Evolutionary conservation across 768 basidiomycete genomes (phyloP).

Genomic region (Termitomyces sp.): DNA sequence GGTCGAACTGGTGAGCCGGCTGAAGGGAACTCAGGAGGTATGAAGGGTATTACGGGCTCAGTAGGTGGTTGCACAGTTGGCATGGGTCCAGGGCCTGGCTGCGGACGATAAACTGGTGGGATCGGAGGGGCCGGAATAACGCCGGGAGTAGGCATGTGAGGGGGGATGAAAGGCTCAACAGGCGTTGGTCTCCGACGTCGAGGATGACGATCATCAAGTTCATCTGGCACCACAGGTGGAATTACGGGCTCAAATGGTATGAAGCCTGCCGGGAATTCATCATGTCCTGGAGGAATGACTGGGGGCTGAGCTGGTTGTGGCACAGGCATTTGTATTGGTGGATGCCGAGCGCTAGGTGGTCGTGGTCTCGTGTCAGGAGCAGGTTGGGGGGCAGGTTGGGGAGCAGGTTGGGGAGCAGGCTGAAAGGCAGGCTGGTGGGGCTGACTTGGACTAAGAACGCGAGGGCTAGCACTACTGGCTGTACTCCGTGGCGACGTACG

Average conservation of each 20-base stretch:
- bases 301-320: constrained; percentile 7
- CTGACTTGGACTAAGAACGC: not conserved
- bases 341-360: constrained; percentile 1
- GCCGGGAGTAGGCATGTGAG: not conserved
- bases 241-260: constrained; percentile 27
- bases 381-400: not conserved
- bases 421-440: no score
- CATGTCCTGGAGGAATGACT: constrained; percentile 12
- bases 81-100: constrained; percentile 15
- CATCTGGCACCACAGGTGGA: constrained; percentile 25
- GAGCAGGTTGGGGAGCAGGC: not conserved
- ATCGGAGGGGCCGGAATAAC: constrained; percentile 17
- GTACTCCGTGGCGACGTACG: constrained; percentile 12
- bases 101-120: constrained; percentile 12
- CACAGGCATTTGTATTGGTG: constrained; percentile 9
- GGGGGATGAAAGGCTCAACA: constrained; percentile 14
- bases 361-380: not conserved
- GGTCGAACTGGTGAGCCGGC: constrained; percentile 1
- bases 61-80: constrained; percentile 12
- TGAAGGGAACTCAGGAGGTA: constrained; percentile 8
- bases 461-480: constrained; percentile 1
- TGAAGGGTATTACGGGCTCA: constrained; percentile 4
- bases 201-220: not conserved
- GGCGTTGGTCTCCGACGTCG: constrained; percentile 4
- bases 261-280: constrained; percentile 16